These are phyloP conservation scores for Verticillium alfalfae DNA, from an alignment of 2,329 filamentous ascomycete species.

Conservation along the genomic window DNA sequence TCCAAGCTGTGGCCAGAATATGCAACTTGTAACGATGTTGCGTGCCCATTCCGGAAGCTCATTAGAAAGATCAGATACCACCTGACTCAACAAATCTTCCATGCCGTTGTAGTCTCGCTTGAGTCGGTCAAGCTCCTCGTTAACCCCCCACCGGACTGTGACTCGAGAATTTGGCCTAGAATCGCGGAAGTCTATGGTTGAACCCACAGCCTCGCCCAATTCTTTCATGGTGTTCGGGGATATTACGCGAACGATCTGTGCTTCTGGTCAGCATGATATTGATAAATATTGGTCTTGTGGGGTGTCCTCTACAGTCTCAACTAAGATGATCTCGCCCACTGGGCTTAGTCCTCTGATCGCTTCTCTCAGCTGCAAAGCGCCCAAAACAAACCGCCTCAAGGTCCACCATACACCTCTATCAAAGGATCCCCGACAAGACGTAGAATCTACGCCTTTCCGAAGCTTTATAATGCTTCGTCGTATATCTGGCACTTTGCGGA, in stretches of 20 bases:
- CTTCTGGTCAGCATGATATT: background rate
- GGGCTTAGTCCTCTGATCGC: constrained; percentile 52
- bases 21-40: constrained; percentile 62
- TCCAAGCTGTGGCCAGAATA: constrained; percentile 87
- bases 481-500: constrained; percentile 74
- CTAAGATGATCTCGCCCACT: constrained; percentile 44
- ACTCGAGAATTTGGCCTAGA: constrained; percentile 67
- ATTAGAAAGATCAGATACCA: constrained; percentile 58
- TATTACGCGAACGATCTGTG: background rate
- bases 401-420: constrained; percentile 67
- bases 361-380: constrained; percentile 65
- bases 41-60: constrained; percentile 56
- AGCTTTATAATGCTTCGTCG: constrained; percentile 63
- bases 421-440: constrained; percentile 43
- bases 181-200: constrained; percentile 74
- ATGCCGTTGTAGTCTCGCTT: constrained; percentile 76
- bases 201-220: constrained; percentile 65
- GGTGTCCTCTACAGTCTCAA: constrained; percentile 40
- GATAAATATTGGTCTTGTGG: background rate
- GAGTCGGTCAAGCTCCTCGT: constrained; percentile 68
- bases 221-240: constrained; percentile 43
- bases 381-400: constrained; percentile 65
- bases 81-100: constrained; percentile 63
- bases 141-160: constrained; percentile 66
- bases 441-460: constrained; percentile 66